Evolutionary conservation across 352 stramenopile genomes (phyloP), one percentile per base, ranked within the genome.

Genomic region (Blastocystis sp.): DNA sequence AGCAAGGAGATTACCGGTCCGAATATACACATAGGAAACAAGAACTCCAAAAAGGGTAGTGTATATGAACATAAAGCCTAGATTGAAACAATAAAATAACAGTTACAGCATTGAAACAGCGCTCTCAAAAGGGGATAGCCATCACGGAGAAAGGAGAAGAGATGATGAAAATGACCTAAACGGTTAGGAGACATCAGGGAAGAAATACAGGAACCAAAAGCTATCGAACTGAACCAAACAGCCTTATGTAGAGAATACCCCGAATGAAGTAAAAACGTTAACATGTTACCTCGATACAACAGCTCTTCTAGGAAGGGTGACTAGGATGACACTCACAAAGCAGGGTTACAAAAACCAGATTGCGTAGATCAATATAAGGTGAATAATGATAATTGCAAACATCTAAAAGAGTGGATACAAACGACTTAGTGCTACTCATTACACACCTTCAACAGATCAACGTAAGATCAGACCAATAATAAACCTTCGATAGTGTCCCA

Each of bases 61-160:
- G 24, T 81, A 81, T 6, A n/a, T 19, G 48, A 81, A 81, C 44
- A 81, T 81, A 56, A 81, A 64, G 15, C 37, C 70, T 81, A 64
- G 19, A n/a, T 40, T 59, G 17, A 11, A 64, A 17, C 15, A 5
- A 40, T 30, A 13, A 42, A 1, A 7, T 15, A 11, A 81, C 1
- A 4, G 35, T 13, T 62, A 81, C 70, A 42, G 24, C 40, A 81
- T 1, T 56, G 40, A 40, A 33, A 22, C 19, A 81, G 35, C 1
- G 70, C 70, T 48, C 33, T 64, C n/a, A 37, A 2, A 33, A 60
- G 19, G 7, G 37, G n/a, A 27, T 64, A 33, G 2, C 42, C 70
- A 7, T 33, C 6, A 3, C 27, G 33, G 11, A 81, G 19, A n/a
- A 37, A 30, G 33, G 33, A 27, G 30, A 60, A 59, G 22, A 64